Evolutionary conservation across 495 filamentous ascomycete genomes (phyloP), one percentile per base, ranked within the genome.

Genomic region (Penicillium turbatum): DNA sequence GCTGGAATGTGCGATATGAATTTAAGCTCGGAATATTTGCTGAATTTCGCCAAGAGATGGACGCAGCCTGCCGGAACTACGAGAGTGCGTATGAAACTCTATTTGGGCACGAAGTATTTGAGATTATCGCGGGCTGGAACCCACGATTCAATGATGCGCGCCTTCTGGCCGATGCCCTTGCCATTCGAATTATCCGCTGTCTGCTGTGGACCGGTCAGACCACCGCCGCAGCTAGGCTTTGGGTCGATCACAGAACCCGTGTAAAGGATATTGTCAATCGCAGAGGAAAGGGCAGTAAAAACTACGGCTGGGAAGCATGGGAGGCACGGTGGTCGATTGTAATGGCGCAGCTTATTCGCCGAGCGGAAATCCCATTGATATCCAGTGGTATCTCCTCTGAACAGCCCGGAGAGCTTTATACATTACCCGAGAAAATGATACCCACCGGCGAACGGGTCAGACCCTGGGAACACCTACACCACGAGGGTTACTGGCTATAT

Each of bases 1-100:
- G 87, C 5, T 97, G 92, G 92, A 89, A 86, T 66, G 84, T 90
- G 17, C 86, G 92, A 2, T 96, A 95, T 64, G 92, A 97, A 61
- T 90, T 92, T 72, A 97, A 97, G 62, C 79, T 89, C 26, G 92
- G 88, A 7, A 76, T 95, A 1, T 88, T 96, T 62, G 89, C 92
- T 30, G 90, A 96, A 64, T 96, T 90, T 55, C 82, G 92, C 11
- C 86, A 89, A 63, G 92, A 97, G 62, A 88, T 92, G 81, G 91
- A 96, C 60, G 83, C 80, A 27, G 91, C 92, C 0, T 73, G 85
- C 44, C 81, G 89, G 29, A 90, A 88, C 48, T 96, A 88, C 57
- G 87, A 91, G 59, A 83, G 84, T 61, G 89, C 90, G 6, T 91
- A 96, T 62, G 90, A 93, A 24, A 83, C 79, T 32, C 67, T 97